Conservation (phyloP, 2,329 filamentous ascomycete genomes). For the Colletotrichum destructivum region DNA sequence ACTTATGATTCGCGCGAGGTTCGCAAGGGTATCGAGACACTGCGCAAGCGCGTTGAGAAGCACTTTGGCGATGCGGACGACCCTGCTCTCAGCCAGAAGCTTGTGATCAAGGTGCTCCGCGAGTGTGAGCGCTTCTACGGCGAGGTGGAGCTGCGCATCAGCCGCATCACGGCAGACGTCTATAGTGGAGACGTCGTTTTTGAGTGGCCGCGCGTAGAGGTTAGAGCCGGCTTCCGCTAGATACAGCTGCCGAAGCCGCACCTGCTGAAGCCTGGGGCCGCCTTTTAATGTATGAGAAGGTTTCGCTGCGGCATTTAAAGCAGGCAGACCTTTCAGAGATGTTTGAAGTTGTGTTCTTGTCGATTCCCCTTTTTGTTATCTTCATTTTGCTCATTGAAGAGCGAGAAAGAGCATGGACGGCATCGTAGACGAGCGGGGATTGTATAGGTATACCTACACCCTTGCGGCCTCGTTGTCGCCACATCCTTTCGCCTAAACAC, state of each 20-base stretch:
- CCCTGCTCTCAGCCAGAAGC: conserved; percentile 71
- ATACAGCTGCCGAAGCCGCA: conserved; percentile 2
- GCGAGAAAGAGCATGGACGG: neutral
- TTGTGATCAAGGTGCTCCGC: conserved; percentile 71
- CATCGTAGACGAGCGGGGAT: neutral
- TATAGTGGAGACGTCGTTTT: conserved; percentile 76
- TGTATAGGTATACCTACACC: too few relatives aligned
- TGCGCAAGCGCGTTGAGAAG: conserved; percentile 95
- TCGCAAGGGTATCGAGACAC: conserved; percentile 88
- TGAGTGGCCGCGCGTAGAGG: conserved; percentile 77
- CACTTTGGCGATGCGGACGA: conserved; percentile 95
- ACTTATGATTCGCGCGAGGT: conserved; percentile 88
- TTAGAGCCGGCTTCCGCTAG: conserved; percentile 69
- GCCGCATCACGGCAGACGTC: conserved; percentile 72
- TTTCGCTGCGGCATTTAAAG: neutral
- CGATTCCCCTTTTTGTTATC: neutral
- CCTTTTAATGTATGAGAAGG: neutral
- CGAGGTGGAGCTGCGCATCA: conserved; percentile 73
- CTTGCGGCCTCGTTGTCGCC: neutral
- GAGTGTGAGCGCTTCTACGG: conserved; percentile 76
- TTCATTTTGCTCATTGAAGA: neutral
- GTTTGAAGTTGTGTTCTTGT: neutral
- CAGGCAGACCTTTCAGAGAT: neutral
- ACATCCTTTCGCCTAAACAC: neutral
- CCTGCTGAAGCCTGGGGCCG: conserved; percentile 5